Evolutionary conservation across 2,329 filamentous ascomycete species (phyloP).

Genomic region (Talaromyces sp.): DNA sequence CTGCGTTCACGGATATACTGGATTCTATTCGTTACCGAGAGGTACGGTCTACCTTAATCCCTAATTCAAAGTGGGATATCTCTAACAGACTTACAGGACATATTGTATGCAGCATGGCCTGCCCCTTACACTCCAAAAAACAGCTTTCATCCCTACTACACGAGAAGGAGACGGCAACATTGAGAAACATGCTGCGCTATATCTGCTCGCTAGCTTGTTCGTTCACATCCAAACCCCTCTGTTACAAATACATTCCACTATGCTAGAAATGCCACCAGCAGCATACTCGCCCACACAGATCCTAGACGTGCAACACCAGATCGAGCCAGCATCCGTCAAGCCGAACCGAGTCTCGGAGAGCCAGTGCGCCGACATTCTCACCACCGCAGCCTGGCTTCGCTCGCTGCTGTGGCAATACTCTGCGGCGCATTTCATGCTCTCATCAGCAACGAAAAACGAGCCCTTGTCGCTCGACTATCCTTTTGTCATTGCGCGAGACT

Average conservation of each 20-base stretch:
- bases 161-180: neutral
- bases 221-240: neutral
- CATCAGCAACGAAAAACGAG: slow-evolving; percentile 6
- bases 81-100: neutral
- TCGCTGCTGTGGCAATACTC: slow-evolving; percentile 17
- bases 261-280: neutral
- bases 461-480: slow-evolving; percentile 10
- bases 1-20: slow-evolving; percentile 9
- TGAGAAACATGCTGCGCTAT: neutral
- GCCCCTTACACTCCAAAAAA: slow-evolving; percentile 9
- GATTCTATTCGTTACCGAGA: slow-evolving; percentile 10
- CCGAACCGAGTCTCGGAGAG: neutral
- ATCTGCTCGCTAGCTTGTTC: neutral
- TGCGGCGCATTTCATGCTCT: slow-evolving; percentile 18
- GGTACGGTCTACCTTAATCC: neutral
- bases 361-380: slow-evolving; percentile 15
- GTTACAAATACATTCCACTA: neutral
- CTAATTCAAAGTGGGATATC: neutral
- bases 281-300: neutral
- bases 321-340: neutral
- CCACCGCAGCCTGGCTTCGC: slow-evolving; percentile 16
- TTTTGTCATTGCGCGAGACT: slow-evolving; percentile 9
- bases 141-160: neutral
- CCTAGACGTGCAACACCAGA: neutral
- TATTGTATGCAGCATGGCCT: slow-evolving; percentile 10